These are phyloP conservation scores for Diplodia corticola DNA, from an alignment of 2,329 filamentous ascomycete species.

Conservation along the genomic window DNA sequence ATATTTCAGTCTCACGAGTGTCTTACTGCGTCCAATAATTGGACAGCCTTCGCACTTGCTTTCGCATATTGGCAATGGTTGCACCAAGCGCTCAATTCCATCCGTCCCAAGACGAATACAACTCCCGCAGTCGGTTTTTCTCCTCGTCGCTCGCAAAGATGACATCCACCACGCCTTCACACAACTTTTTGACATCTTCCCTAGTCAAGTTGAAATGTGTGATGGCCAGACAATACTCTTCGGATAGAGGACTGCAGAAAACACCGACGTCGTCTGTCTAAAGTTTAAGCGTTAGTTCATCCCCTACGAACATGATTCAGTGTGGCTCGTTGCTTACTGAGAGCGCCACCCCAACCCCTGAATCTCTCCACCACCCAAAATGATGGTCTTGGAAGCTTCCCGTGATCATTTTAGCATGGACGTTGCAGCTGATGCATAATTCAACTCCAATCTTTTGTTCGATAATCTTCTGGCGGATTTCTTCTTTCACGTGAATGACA, in stretches of 20 bases:
- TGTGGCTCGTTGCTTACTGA: constrained; percentile 59
- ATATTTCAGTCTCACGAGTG: not conserved
- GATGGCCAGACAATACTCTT: constrained; percentile 74
- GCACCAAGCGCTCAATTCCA: not conserved
- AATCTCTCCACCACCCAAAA: constrained; percentile 70
- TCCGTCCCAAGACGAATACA: constrained; percentile 18
- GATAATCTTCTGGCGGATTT: constrained; percentile 58
- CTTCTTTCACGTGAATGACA: constrained; percentile 70
- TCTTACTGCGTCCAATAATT: not conserved
- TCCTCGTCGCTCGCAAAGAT: constrained; percentile 68
- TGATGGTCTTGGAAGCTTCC: constrained; percentile 70
- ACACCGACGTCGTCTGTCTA: constrained; percentile 84
- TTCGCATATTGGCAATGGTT: not conserved
- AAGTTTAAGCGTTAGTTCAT: constrained; percentile 24
- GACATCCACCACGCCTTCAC: constrained; percentile 60
- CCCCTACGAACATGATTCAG: not conserved
- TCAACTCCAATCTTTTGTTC: constrained; percentile 64
- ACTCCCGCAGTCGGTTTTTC: constrained; percentile 54
- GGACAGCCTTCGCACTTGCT: not conserved
- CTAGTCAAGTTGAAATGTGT: constrained; percentile 64
- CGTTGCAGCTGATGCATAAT: constrained; percentile 78
- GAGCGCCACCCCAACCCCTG: constrained; percentile 58
- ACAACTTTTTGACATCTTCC: constrained; percentile 54
- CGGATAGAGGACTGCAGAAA: constrained; percentile 73
- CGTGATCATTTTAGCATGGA: constrained; percentile 70